Evolutionary conservation across 306 rosid genomes (phyloP).

Genomic region (Castanea mollissima): DNA sequence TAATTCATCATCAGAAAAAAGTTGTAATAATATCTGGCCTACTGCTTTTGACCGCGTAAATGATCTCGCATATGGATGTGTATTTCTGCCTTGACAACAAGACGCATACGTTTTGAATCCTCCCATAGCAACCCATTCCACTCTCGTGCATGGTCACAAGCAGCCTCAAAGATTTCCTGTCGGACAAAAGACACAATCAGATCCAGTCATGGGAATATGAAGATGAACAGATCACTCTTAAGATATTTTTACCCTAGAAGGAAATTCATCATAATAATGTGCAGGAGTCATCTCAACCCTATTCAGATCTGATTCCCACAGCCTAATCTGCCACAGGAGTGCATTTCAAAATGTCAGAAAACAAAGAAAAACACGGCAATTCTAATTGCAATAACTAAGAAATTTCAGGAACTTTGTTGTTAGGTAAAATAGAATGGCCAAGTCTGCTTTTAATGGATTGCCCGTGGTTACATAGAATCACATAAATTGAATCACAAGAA

Average conservation of each 20-base stretch:
- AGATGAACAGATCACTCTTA: background rate
- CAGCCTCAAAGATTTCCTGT: constrained; percentile 88
- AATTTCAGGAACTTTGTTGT: background rate
- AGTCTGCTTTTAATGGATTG: background rate
- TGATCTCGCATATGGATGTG: constrained; percentile 63
- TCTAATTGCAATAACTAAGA: background rate
- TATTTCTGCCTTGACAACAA: constrained; percentile 74
- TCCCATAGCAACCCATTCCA: constrained; percentile 92
- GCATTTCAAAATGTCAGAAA: constrained; percentile 29
- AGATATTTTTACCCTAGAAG: constrained; percentile 61
- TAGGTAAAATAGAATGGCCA: background rate
- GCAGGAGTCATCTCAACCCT: constrained; percentile 79
- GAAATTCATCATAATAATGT: constrained; percentile 77
- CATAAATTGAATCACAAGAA: background rate
- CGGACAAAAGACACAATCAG: constrained; percentile 5
- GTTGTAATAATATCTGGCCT: background rate
- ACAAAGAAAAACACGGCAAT: background rate
- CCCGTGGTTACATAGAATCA: background rate
- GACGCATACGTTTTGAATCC: constrained; percentile 75
- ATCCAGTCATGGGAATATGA: background rate
- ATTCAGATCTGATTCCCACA: constrained; percentile 92
- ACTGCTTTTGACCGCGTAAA: constrained; percentile 73
- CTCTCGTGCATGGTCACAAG: constrained; percentile 83
- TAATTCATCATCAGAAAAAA: background rate
- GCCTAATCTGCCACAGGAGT: constrained; percentile 59